phyloP scores from a whole-genome alignment of 768 basidiomycete species.

The Phaeotremella skinneri region DNA sequence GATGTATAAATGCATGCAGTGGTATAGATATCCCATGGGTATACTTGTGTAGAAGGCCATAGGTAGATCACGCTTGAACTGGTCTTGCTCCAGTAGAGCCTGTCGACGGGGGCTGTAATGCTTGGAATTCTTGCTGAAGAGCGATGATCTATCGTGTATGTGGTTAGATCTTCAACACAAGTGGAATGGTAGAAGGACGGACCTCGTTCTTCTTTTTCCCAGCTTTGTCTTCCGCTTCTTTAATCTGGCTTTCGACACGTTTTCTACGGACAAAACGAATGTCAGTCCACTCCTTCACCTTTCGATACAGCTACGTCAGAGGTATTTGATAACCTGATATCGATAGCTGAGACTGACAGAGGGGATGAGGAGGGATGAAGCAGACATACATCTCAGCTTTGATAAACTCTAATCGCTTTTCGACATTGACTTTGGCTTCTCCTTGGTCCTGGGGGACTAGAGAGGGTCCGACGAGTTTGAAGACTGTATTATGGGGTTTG shows the following conservation, averaged over 20 bases:
- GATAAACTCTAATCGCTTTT: constrained; percentile 87
- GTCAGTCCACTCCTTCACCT: too few species aligned
- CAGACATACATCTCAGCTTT: constrained; percentile 72
- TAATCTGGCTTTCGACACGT: constrained; percentile 76
- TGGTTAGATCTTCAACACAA: background rate
- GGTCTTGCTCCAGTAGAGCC: background rate
- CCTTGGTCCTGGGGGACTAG: constrained; percentile 82
- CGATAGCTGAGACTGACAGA: constrained; percentile 14
- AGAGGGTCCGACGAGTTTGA: constrained; percentile 87
- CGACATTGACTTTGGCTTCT: constrained; percentile 83
- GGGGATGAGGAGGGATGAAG: background rate
- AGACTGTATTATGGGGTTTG: constrained; percentile 73
- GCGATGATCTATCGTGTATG: constrained; percentile 30
- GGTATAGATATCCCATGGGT: too few species aligned
- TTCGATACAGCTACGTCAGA: background rate
- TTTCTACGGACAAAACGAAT: constrained; percentile 62
- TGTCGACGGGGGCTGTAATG: constrained; percentile 19
- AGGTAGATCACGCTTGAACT: background rate
- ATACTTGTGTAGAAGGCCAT: background rate
- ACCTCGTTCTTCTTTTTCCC: constrained; percentile 85
- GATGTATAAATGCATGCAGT: too few species aligned
- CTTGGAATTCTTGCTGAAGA: constrained; percentile 41
- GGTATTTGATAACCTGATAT: background rate
- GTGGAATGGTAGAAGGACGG: background rate
- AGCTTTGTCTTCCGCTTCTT: constrained; percentile 70